Conservation (phyloP, 345 rosid species). For the Eutrema yunnanense region DNA sequence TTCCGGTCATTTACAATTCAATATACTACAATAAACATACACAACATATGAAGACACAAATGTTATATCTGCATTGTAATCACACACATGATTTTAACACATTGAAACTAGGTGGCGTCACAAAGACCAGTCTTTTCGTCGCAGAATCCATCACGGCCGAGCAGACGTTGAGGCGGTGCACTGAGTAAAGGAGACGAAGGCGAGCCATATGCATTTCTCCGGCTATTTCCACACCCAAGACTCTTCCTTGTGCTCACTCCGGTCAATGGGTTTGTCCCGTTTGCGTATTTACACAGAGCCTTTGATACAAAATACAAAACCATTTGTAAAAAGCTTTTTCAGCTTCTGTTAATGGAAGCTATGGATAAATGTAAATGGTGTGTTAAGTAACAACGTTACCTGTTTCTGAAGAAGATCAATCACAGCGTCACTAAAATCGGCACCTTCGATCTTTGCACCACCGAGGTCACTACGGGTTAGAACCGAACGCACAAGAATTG, state of each 20-base stretch:
- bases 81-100: background rate
- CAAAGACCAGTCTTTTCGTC: constrained; percentile 69
- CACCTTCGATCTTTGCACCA: constrained; percentile 62
- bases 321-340: background rate
- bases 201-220: constrained; percentile 73
- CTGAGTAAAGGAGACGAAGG: constrained; percentile 87
- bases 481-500: constrained; percentile 72
- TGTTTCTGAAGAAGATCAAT: constrained; percentile 84
- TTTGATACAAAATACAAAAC: background rate
- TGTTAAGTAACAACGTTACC: constrained; percentile 28
- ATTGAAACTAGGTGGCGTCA: constrained; percentile 38
- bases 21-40: background rate
- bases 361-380: background rate
- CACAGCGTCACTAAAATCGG: constrained; percentile 96
- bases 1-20: background rate
- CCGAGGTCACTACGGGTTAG: constrained; percentile 94
- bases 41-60: constrained; percentile 6
- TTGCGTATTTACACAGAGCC: constrained; percentile 96
- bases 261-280: constrained; percentile 75
- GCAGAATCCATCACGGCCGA: constrained; percentile 86
- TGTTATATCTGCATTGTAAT: background rate
- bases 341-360: background rate
- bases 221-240: constrained; percentile 82
- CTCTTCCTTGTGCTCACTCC: constrained; percentile 80
- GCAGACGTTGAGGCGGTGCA: constrained; percentile 74